These are phyloP conservation scores for Incumbomyces lentus DNA, from an alignment of 2,329 filamentous ascomycete species.

Conservation along the genomic window DNA sequence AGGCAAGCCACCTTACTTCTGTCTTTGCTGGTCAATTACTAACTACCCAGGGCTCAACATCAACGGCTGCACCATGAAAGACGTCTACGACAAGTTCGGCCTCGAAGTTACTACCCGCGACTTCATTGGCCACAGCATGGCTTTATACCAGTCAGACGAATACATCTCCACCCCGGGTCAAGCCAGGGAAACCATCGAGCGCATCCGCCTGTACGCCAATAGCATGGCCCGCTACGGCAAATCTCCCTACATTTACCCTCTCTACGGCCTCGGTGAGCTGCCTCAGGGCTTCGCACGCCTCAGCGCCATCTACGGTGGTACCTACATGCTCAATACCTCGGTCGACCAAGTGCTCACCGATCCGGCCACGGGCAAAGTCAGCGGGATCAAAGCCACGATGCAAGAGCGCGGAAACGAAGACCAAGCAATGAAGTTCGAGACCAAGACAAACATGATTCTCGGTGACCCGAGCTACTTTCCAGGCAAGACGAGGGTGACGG, in stretches of 20 bases:
- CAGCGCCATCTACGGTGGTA: slow-evolving; percentile 95
- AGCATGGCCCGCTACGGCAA: slow-evolving; percentile 96
- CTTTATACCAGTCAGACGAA: slow-evolving; percentile 79
- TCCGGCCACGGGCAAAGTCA: slow-evolving; percentile 59
- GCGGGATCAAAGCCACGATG: slow-evolving; percentile 96
- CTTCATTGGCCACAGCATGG: slow-evolving; percentile 98
- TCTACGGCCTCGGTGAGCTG: slow-evolving; percentile 93
- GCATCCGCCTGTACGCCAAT: slow-evolving; percentile 93
- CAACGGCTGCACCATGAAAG: slow-evolving; percentile 75
- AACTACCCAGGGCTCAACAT: slow-evolving; percentile 63
- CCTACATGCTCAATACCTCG: slow-evolving; percentile 97
- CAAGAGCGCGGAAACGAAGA: slow-evolving; percentile 65
- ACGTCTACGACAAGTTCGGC: slow-evolving; percentile 97
- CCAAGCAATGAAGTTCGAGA: slow-evolving; percentile 79
- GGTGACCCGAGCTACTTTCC: slow-evolving; percentile 97
- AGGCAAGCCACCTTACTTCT: slow-evolving; percentile 52
- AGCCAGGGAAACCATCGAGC: slow-evolving; percentile 77
- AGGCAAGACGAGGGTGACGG: slow-evolving; percentile 73
- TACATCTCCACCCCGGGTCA: slow-evolving; percentile 66
- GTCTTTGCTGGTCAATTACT: slow-evolving; percentile 12
- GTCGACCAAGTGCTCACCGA: slow-evolving; percentile 86
- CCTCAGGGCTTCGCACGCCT: slow-evolving; percentile 95
- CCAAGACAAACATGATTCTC: slow-evolving; percentile 90
- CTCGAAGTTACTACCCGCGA: slow-evolving; percentile 82
- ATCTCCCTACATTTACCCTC: slow-evolving; percentile 97